Evolutionary conservation across 345 rosid genomes (phyloP), one percentile per base, ranked within the genome.

Genomic region (Jatropha curcas): DNA sequence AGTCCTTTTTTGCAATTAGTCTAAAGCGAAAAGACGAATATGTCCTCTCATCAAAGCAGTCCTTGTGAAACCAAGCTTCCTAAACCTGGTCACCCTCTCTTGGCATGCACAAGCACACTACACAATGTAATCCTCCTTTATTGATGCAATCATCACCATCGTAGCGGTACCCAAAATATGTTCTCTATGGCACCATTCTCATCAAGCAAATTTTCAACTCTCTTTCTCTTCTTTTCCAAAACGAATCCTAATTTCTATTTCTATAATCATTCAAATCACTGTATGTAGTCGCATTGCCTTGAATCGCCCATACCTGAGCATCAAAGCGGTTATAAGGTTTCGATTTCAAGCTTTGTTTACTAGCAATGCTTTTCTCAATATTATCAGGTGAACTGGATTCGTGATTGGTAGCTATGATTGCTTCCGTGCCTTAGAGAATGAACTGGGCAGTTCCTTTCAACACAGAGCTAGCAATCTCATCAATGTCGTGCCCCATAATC

Each of bases 381-480:
- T 65, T 82, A 67, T 87, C 82, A 24, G 84, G 77, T 1, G 93
- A 84, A 81, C 89, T 94, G 20, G 85, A 86, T 43, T 87, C 87
- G 45, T 80, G 83, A 82, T 87, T 92, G 2, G 90, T n/a, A n/a
- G n/a, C 81, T 5, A 90, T 81, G 65, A 95, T 86, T 12, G 82
- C 96, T 11, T 89, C 98, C 71, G 85, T 92, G 39, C 92, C 93
- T 28, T 92, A 91, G 64, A 92, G 82, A 73, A 94, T 94, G 81
- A 95, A 87, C 84, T 88, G 89, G 60, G 93, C 88, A 48, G 97
- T 91, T n/a, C 88, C 84, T 68, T 90, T 88, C 34, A 92, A 19
- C 25, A 94, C 94, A 8, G 92, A 75, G 60, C 76, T 87, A 0
- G 96, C 96, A 51, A 92, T 65, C 30, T 88, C 97, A 68, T 92